Base-by-base conservation (phyloP, 2,329 filamentous ascomycete genomes). In the Colletotrichum sp. region DNA sequence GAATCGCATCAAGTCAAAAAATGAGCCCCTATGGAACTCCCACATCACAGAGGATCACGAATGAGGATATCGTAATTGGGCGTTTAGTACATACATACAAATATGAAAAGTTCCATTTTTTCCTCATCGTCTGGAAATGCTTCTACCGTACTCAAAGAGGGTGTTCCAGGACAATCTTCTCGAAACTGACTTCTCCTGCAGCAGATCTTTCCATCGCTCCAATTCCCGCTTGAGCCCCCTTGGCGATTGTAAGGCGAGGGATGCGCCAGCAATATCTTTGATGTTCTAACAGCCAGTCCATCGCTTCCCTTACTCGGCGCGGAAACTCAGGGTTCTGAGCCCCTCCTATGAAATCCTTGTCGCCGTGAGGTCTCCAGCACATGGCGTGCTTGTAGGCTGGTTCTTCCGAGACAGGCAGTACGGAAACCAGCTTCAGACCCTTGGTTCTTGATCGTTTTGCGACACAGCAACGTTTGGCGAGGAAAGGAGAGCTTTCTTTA, bases 71-170 rank as follows among this genome's bases (percentile, higher is more conserved):
- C 9, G 44, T 49, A 49, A 21, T 1, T 13, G 6, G 6, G n/a
- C 10, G n/a, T 13, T 8, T 6, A 0, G 44, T 9, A 0, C 18
- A n/a, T 21, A 44, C 0, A 18, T n/a, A n/a, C 18, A 44, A 44
- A n/a, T 44, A 0, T 44, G 39, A n/a, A 44, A 44, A n/a, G 16
- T 10, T 44, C 0, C 39, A n/a, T n/a, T n/a, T 3, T n/a, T n/a
- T n/a, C 18, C 16, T 44, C 4, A 44, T 44, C 18, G 3, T n/a
- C 9, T 44, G 18, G 18, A 18, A n/a, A 2, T 44, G 39, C 44
- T 13, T 21, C 10, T 21, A 52, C 3, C 10, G 4, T 52, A 52
- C 4, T 52, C n/a, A 21, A 8, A 52, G n/a, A 52, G 44, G n/a
- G 8, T 21, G n/a, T 49, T 21, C 10, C 2, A 52, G 8, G n/a